Conservation (phyloP, 169 alveolate genomes). For the Eimeria acervulina region DNA sequence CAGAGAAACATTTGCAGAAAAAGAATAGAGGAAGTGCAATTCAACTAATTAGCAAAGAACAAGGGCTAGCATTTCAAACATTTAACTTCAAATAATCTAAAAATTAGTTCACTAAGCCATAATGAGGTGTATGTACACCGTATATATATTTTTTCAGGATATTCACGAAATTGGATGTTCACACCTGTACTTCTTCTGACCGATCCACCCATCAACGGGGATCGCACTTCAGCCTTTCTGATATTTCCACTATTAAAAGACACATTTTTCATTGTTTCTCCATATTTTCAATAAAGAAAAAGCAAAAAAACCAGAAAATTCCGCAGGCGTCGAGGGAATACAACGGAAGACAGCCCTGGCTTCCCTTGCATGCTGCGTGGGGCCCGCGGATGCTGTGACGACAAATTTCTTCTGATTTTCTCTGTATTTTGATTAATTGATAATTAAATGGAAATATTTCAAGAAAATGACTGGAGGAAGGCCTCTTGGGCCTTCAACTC, state of each 20-base stretch:
- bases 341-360: not conserved
- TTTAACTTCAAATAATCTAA: not conserved
- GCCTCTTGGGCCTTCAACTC: not conserved
- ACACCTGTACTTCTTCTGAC: not conserved
- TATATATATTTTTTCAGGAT: no score
- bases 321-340: not conserved
- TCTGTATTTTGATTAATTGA: not conserved
- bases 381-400: not conserved
- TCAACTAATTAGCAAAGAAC: not conserved
- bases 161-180: no score
- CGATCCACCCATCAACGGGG: not conserved
- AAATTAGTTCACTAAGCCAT: not conserved
- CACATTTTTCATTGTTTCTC: no score
- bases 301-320: not conserved
- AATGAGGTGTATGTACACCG: no score
- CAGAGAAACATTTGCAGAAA: not conserved
- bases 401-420: not conserved
- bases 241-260: not conserved
- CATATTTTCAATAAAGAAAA: no score
- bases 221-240: no score
- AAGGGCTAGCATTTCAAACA: not conserved
- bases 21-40: not conserved
- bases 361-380: not conserved
- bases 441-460: not conserved
- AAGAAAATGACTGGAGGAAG: slow-evolving; percentile 17